phyloP scores from a whole-genome alignment of 108 stramenopile species.

The Cyclotella baltica region DNA sequence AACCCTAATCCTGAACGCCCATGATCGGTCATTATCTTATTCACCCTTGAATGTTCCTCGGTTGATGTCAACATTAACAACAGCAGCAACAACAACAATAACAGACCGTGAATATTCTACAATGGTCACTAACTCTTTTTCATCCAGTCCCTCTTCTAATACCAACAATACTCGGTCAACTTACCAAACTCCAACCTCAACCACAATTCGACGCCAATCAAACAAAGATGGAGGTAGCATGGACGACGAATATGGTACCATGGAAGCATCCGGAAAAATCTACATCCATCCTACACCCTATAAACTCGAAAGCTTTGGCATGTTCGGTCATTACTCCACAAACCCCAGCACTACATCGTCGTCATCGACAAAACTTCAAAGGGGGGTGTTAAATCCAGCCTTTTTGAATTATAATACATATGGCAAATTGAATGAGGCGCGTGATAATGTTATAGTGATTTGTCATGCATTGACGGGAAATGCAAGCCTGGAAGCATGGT shows the following conservation, averaged over 20 bases:
- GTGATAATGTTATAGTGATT: slow-evolving; percentile 92
- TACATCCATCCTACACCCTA: slow-evolving; percentile 67
- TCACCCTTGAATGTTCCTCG: background rate
- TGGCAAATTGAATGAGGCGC: slow-evolving; percentile 77
- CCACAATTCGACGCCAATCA: slow-evolving; percentile 1
- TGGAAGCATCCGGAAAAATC: slow-evolving; percentile 80
- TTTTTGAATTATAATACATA: slow-evolving; percentile 93
- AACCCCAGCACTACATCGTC: background rate
- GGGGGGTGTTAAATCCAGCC: slow-evolving; percentile 71
- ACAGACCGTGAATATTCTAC: slow-evolving; percentile 4
- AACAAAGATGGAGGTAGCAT: slow-evolving; percentile 43
- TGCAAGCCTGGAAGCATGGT: slow-evolving; percentile 92
- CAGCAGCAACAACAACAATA: background rate
- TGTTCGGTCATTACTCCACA: slow-evolving; percentile 41
- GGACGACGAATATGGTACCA: slow-evolving; percentile 92
- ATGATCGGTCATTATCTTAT: background rate
- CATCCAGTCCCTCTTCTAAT: background rate
- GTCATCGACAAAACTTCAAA: slow-evolving; percentile 33
- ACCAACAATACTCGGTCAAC: background rate
- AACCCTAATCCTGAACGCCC: background rate
- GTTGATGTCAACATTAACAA: background rate
- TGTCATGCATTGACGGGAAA: slow-evolving; percentile 97
- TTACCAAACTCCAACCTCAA: background rate
- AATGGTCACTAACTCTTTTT: background rate
- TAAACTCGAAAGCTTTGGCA: slow-evolving; percentile 64